Base-by-base conservation (phyloP, 2,329 filamentous ascomycete genomes). In the Talaromyces sp. region DNA sequence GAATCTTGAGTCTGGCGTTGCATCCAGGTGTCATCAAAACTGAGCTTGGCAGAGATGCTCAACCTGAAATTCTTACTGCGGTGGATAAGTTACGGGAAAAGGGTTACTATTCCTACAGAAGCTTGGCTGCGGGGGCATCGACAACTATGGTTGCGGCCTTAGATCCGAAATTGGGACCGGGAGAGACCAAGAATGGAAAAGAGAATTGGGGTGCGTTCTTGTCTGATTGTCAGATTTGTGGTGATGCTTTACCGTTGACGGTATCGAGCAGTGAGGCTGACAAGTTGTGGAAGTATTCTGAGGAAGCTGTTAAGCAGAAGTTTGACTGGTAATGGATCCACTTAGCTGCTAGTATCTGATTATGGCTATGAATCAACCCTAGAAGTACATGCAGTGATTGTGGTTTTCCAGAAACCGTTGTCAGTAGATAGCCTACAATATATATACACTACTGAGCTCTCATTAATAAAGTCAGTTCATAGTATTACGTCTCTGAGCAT, bases 261-360 rank as follows among this genome's bases (percentile, higher is more conserved):
- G 71, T 67, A 5, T 70, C 68, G 39, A 68, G 60, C n/a, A 59
- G 71, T 41, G 72, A 74, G n/a, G 80, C 78, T 1, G 78, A 81
- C 43, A 77, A 74, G 60, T 66, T 83, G 39, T 84, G 81, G 81
- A 75, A 76, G 60, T 67, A 83, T 52, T 83, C 80, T 54, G 82
- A 84, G 70, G 72, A 78, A 61, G 68, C 82, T 25, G 78, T 82
- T 3, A 75, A 74, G 1, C 71, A 78, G 61, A 72, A 75, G 41
- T 81, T 82, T 33, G 39, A 61, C 27, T 27, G 54, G 22, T 72
- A 71, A 25, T 31, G 22, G 22, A 17, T 11, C 3, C 9, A 9
- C 2, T 3, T 3, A 22, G 15, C 8, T 19, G 27, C 25, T 37
- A 2, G 22, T 35, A 13, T 17, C 31, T 35, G n/a, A 2, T 35